phyloP scores from a whole-genome alignment of 371 early-diverging fungal species.

The Mucor lusitanicus region DNA sequence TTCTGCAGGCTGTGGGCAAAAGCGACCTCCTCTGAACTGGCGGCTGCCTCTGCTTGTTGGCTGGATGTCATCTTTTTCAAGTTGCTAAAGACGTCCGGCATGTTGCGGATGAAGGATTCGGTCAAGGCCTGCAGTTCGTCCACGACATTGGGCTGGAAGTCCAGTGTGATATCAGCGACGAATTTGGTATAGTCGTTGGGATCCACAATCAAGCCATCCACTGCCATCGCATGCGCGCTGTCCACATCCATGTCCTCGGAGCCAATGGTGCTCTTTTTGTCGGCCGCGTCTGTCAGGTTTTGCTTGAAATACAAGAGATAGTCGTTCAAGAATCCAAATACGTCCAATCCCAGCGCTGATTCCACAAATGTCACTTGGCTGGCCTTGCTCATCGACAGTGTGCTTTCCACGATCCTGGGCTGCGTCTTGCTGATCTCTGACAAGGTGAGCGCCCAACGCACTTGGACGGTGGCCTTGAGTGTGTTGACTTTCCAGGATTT shows the following conservation, averaged over 20 bases:
- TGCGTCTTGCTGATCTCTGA: neutral
- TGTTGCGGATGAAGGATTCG: conserved; percentile 51
- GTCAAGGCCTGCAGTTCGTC: conserved; percentile 48
- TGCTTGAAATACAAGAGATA: conserved; percentile 35
- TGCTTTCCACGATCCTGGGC: neutral
- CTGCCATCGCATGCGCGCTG: conserved; percentile 18
- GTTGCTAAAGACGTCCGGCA: conserved; percentile 33
- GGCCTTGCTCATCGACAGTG: neutral
- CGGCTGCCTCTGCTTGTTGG: conserved; percentile 2
- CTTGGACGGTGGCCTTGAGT: conserved; percentile 10
- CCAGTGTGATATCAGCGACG: conserved; percentile 7
- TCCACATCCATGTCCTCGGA: conserved; percentile 4
- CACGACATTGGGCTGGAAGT: conserved; percentile 47
- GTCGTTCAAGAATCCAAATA: conserved; percentile 56
- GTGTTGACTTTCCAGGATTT: conserved; percentile 16
- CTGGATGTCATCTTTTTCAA: neutral
- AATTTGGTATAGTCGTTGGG: conserved; percentile 29
- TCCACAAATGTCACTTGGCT: conserved; percentile 44
- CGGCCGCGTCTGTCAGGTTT: neutral
- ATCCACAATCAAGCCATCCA: conserved; percentile 29
- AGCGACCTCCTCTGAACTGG: conserved; percentile 1
- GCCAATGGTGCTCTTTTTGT: neutral
- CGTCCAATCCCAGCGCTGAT: conserved; percentile 50
- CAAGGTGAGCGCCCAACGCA: conserved; percentile 17
- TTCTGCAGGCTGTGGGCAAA: conserved; percentile 42